Percentiles rank a stretch among this genome's conserved stretches.
Conservation (phyloP, 2,329 filamentous ascomycete species). For the Penicillium griseofulvum region DNA sequence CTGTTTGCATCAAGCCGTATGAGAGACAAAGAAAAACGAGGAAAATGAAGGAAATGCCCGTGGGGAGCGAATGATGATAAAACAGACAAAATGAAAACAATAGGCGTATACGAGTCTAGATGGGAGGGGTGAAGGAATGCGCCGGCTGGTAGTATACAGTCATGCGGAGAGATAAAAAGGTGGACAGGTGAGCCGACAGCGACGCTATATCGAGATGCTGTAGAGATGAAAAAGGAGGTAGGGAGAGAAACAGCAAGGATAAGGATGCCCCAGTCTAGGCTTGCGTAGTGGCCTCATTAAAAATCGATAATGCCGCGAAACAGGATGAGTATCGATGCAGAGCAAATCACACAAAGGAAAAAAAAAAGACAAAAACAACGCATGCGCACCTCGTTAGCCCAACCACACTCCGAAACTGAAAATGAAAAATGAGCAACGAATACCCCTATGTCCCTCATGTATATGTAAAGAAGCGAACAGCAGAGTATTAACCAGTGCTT, state of each 20-base stretch:
- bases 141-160: constrained; percentile 36
- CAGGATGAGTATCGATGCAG: constrained; percentile 27
- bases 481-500: constrained; percentile 31
- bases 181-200: constrained; percentile 16
- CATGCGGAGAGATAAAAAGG: constrained; percentile 31
- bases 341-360: constrained; percentile 17
- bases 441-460: constrained; percentile 40
- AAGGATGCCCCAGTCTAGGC: constrained; percentile 23
- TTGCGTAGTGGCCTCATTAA: constrained; percentile 26
- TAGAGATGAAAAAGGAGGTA: constrained; percentile 12
- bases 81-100: constrained; percentile 13
- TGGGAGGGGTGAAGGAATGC: constrained; percentile 23
- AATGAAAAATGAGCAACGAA: constrained; percentile 25
- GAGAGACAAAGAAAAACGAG: constrained; percentile 19
- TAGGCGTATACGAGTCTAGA: constrained; percentile 23
- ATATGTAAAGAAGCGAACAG: constrained; percentile 40
- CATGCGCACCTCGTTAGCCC: constrained; percentile 24
- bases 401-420: constrained; percentile 26
- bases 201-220: constrained; percentile 22
- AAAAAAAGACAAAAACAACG: constrained; percentile 9
- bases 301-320: constrained; percentile 25
- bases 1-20: constrained; percentile 15
- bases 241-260: constrained; percentile 20
- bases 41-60: constrained; percentile 21
- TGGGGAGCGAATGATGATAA: constrained; percentile 17